phyloP scores from a whole-genome alignment of 1,284 basidiomycete species.

The Puccinia coronata region DNA sequence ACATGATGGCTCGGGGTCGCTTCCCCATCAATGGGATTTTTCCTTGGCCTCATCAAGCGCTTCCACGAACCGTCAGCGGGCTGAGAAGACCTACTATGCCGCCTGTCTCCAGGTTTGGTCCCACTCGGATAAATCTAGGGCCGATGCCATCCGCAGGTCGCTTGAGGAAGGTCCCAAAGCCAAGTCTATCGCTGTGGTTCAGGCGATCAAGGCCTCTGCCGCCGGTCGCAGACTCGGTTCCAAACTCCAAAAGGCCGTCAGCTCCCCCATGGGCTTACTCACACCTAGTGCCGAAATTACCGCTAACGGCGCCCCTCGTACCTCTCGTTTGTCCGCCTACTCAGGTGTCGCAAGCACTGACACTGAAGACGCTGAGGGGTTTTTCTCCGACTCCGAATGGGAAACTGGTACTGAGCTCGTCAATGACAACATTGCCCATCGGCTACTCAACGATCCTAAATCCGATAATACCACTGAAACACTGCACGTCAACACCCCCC shows the following conservation, averaged over 20 bases:
- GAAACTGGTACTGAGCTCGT: slow-evolving; percentile 44
- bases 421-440: slow-evolving; percentile 36
- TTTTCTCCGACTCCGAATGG: slow-evolving; percentile 53
- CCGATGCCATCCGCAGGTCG: slow-evolving; percentile 57
- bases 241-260: slow-evolving; percentile 47
- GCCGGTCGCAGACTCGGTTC: slow-evolving; percentile 49
- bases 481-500: slow-evolving; percentile 80
- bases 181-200: slow-evolving; percentile 49
- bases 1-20: background rate
- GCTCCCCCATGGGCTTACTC: slow-evolving; percentile 46
- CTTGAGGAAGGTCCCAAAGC: slow-evolving; percentile 48
- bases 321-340: slow-evolving; percentile 50
- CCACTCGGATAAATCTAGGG: slow-evolving; percentile 82
- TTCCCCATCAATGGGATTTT: slow-evolving; percentile 30
- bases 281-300: slow-evolving; percentile 53
- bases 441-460: background rate
- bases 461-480: background rate
- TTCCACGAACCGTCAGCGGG: background rate
- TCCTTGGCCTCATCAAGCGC: slow-evolving; percentile 9
- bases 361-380: slow-evolving; percentile 45
- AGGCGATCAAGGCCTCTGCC: slow-evolving; percentile 53
- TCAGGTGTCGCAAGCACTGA: slow-evolving; percentile 47
- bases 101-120: slow-evolving; percentile 91
- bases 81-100: slow-evolving; percentile 71
- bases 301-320: slow-evolving; percentile 53